Base-by-base conservation (phyloP, 495 filamentous ascomycete species). In the Daldinia childiae region DNA sequence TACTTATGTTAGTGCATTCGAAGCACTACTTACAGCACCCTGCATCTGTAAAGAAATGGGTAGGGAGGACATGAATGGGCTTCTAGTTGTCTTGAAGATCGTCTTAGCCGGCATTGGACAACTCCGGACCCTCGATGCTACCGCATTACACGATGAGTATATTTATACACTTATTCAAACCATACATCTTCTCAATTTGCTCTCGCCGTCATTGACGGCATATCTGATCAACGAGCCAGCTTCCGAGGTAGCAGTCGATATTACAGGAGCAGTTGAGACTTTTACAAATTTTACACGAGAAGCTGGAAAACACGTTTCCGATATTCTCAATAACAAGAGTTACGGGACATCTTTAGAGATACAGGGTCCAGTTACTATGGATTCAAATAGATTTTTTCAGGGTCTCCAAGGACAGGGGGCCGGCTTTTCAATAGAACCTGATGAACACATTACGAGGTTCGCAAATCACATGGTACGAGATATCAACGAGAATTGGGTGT, bases 401-500 rank as follows among this genome's bases (percentile, higher is more conserved):
- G 69, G 66, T 19, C 30, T 77, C 15, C 11, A 50, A 9, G 48
- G 32, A 19, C 17, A 30, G 6, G 45, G 15, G 6, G 51, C 26
- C 7, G 50, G 38, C 54, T 48, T 36, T 32, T 19, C 48, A 26
- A 30, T 54, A 19, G 67, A 50, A 50, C 17, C 12, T 19, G 43
- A 72, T 14, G 65, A 72, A 11, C 69, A 76, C 15, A 62, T 80
- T 15, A 67, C 74, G 17, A 72, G 71, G 6, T 81, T 82, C 63
- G 75, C 74, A 0, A 80, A 71, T 26, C 72, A 75, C 30, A 79
- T 84, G 39, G 32, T 72, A 24, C 62, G 64, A 48, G 81, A 83
- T 58, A 80, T 82, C n/a, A 48, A 67, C 6, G 75, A 75, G 43
- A 81, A 76, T 52, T 84, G 82, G 82, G 58, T 76, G 1, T 73